phyloP scores from a whole-genome alignment of 768 basidiomycete genomes.

The Ramaria sp. region DNA sequence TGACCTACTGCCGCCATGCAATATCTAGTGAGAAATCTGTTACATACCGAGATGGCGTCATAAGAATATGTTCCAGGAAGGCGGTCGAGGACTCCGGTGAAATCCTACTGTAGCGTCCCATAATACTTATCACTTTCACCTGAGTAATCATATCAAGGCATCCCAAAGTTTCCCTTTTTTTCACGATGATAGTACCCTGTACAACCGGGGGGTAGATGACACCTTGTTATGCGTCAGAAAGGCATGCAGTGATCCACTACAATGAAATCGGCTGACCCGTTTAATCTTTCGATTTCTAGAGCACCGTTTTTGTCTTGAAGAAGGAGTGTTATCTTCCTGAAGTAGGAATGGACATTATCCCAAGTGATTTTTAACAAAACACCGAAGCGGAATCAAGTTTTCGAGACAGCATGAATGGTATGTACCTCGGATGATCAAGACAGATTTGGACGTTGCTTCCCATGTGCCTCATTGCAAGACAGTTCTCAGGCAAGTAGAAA shows the following conservation, averaged over 20 bases:
- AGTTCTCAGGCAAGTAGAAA: constrained; percentile 32
- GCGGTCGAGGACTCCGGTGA: too few relatives aligned
- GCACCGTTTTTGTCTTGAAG: constrained; percentile 53
- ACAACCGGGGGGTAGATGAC: constrained; percentile 28
- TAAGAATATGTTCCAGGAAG: too few relatives aligned
- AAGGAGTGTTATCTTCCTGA: constrained; percentile 43
- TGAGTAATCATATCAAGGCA: constrained; percentile 39
- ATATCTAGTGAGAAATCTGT: too few relatives aligned
- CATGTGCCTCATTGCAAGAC: constrained; percentile 32
- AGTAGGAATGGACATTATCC: constrained; percentile 38
- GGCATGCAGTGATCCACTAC: constrained; percentile 11
- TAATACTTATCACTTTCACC: too few relatives aligned
- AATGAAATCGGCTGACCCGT: constrained; percentile 26
- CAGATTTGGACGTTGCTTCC: constrained; percentile 42
- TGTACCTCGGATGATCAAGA: constrained; percentile 36
- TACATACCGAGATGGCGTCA: too few relatives aligned
- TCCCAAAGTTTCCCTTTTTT: constrained; percentile 44
- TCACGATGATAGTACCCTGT: constrained; percentile 37
- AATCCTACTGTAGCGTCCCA: too few relatives aligned
- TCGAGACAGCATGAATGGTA: neutral
- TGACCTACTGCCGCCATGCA: too few relatives aligned
- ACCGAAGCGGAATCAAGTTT: constrained; percentile 13
- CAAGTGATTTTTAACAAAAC: constrained; percentile 27
- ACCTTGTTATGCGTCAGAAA: neutral
- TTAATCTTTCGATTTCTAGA: constrained; percentile 48